A percentile compares a stretch with the other conserved stretches of the same genome.
Conservation (phyloP, 352 stramenopile species). For the Saprolegnia diclina region DNA sequence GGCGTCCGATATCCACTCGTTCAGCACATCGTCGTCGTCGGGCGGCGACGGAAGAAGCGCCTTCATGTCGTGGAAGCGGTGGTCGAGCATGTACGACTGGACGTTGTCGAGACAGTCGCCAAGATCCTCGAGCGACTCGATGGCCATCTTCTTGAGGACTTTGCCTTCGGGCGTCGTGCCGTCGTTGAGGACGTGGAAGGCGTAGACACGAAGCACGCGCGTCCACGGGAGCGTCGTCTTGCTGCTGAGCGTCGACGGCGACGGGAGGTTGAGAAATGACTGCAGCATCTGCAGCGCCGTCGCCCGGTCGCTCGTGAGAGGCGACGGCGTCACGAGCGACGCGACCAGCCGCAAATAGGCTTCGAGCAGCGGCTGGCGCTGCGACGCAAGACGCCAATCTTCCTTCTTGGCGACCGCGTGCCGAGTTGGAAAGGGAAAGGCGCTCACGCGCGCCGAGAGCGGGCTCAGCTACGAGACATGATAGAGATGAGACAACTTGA, state of each 20-base stretch:
- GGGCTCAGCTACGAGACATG: slow-evolving; percentile 43
- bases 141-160: slow-evolving; percentile 62
- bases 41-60: not conserved
- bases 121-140: slow-evolving; percentile 60
- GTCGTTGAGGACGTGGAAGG: slow-evolving; percentile 78
- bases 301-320: slow-evolving; percentile 65
- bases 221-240: slow-evolving; percentile 78
- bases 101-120: slow-evolving; percentile 73
- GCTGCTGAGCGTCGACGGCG: slow-evolving; percentile 57
- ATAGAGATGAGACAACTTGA: slow-evolving; percentile 1
- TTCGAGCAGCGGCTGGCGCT: slow-evolving; percentile 67
- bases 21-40: slow-evolving; percentile 58
- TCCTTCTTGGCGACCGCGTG: slow-evolving; percentile 42
- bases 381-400: slow-evolving; percentile 53
- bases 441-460: slow-evolving; percentile 54
- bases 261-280: slow-evolving; percentile 71
- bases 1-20: slow-evolving; percentile 71
- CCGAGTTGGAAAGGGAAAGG: slow-evolving; percentile 66
- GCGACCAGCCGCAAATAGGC: slow-evolving; percentile 68
- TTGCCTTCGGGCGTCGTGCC: slow-evolving; percentile 71
- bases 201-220: slow-evolving; percentile 66
- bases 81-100: slow-evolving; percentile 83
- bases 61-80: slow-evolving; percentile 75
- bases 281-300: slow-evolving; percentile 74
- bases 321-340: slow-evolving; percentile 64